phyloP scores from a whole-genome alignment of 768 basidiomycete genomes.

The Kondoa subrosea region DNA sequence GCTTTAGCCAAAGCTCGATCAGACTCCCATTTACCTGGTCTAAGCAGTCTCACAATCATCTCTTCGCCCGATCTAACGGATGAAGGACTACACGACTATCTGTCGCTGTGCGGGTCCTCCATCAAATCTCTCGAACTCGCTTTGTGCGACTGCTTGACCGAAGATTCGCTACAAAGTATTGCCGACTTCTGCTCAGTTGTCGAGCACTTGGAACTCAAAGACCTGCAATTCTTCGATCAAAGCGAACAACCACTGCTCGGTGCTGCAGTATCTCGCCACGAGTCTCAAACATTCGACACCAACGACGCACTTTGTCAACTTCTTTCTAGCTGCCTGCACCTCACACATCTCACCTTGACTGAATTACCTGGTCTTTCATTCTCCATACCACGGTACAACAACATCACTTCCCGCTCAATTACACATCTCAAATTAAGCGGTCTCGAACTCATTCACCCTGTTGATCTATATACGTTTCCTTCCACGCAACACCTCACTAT shows the following conservation, averaged over 20 bases:
- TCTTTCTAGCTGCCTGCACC: background rate
- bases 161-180: background rate
- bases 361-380: background rate
- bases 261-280: too few species aligned
- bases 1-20: constrained; percentile 2
- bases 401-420: background rate
- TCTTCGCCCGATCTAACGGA: constrained; percentile 17
- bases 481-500: background rate
- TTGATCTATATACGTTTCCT: constrained; percentile 31
- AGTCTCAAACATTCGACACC: background rate
- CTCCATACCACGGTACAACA: background rate
- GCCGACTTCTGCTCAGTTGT: background rate
- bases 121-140: background rate
- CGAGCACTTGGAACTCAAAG: background rate
- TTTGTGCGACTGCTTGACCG: background rate
- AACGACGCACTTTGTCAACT: background rate
- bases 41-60: constrained; percentile 8
- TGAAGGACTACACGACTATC: constrained; percentile 11
- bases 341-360: background rate
- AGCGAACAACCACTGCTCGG: too few species aligned
- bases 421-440: background rate
- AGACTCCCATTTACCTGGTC: background rate
- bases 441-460: constrained; percentile 36
- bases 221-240: background rate
- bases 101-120: background rate